Percentiles rank a stretch among this genome's conserved stretches.
Conservation (phyloP, 2,329 filamentous ascomycete species). For the Geosmithia flava region DNA sequence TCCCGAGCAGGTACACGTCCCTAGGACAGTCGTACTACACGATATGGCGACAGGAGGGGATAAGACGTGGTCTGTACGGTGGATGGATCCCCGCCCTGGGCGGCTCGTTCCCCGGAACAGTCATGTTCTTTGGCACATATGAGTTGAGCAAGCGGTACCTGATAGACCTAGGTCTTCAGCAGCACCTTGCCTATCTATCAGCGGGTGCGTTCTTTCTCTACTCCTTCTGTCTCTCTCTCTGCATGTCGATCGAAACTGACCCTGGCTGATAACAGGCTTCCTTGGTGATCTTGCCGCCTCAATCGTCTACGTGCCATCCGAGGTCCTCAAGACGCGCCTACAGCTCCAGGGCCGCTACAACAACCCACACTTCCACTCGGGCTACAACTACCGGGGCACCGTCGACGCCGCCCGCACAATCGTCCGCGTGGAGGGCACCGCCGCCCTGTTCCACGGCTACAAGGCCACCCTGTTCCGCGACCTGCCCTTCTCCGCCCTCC, state of each 20-base stretch:
- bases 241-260: neutral
- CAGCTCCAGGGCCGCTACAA: slow-evolving; percentile 92
- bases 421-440: slow-evolving; percentile 65
- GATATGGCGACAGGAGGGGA: slow-evolving; percentile 84
- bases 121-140: slow-evolving; percentile 93
- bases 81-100: slow-evolving; percentile 86
- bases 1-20: slow-evolving; percentile 86
- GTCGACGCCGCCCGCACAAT: slow-evolving; percentile 79
- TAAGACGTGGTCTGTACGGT: slow-evolving; percentile 76
- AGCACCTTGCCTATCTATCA: slow-evolving; percentile 74
- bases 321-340: slow-evolving; percentile 93
- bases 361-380: slow-evolving; percentile 85
- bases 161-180: slow-evolving; percentile 72
- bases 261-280: slow-evolving; percentile 48
- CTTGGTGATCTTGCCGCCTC: slow-evolving; percentile 86
- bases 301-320: slow-evolving; percentile 88
- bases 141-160: slow-evolving; percentile 87
- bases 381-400: slow-evolving; percentile 90
- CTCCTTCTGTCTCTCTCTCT: neutral
- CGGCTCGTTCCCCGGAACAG: slow-evolving; percentile 86
- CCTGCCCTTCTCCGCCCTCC: slow-evolving; percentile 86
- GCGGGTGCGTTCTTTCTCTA: slow-evolving; percentile 44
- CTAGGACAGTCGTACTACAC: slow-evolving; percentile 85
- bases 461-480: slow-evolving; percentile 92
- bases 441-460: slow-evolving; percentile 91